Conservation (phyloP, 768 basidiomycete species). For the Mycena filopes region DNA sequence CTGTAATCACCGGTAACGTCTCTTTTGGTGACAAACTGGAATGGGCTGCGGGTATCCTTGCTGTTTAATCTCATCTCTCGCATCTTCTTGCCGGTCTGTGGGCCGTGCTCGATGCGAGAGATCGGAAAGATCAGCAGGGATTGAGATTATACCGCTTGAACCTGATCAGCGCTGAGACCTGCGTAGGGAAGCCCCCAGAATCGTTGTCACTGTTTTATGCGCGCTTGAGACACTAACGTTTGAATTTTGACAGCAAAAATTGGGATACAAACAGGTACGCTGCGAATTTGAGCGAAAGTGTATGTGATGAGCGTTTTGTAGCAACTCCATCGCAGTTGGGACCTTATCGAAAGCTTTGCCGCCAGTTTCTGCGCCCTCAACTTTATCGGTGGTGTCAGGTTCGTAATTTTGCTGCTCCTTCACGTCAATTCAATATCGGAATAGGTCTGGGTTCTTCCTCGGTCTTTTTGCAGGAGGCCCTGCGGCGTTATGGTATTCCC, state of each 20-base stretch:
- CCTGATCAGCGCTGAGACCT: conserved; percentile 98
- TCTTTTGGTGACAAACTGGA: conserved; percentile 73
- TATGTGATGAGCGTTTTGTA: conserved; percentile 43
- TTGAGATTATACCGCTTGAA: conserved; percentile 99
- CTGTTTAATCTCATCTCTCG: conserved; percentile 40
- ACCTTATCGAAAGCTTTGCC: conserved; percentile 86
- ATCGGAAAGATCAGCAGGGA: conserved; percentile 56
- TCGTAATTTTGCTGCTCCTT: too few species aligned
- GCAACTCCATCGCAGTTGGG: conserved; percentile 91
- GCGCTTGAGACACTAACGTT: conserved; percentile 61
- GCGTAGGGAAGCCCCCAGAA: conserved; percentile 97
- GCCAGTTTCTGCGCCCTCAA: conserved; percentile 92
- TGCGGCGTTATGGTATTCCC: conserved; percentile 80
- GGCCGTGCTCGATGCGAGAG: conserved; percentile 38
- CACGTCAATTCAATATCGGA: too few species aligned
- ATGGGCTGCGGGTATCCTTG: conserved; percentile 93
- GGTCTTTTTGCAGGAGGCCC: conserved; percentile 89
- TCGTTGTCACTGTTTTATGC: conserved; percentile 58
- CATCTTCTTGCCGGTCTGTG: conserved; percentile 32
- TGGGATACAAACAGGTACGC: conserved; percentile 85
- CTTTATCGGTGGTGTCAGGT: conserved; percentile 91
- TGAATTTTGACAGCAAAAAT: conserved; percentile 61
- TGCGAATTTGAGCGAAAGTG: conserved; percentile 1
- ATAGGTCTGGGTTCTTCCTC: conserved; percentile 80
- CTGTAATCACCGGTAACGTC: conserved; percentile 76